Conservation (phyloP, 1,139 yeast genomes). For the Kluyveromyces sp. region DNA sequence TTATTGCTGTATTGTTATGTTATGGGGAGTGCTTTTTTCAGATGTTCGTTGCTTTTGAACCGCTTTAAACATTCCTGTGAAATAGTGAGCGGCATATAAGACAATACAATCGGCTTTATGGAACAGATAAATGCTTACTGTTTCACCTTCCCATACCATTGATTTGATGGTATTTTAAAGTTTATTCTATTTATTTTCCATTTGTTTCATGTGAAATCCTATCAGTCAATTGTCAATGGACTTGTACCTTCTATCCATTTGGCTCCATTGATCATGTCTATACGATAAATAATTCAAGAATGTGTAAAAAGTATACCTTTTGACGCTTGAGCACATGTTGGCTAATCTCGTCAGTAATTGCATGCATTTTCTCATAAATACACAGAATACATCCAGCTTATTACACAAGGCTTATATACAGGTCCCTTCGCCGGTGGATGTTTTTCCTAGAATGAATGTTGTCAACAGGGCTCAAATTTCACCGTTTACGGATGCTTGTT, state of each 20-base stretch:
- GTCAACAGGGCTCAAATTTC: constrained; percentile 18
- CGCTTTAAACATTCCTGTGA: too few relatives aligned
- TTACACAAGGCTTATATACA: neutral
- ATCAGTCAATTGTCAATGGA: neutral
- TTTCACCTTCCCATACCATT: neutral
- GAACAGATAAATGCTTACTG: too few relatives aligned
- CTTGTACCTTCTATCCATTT: neutral
- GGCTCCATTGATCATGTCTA: constrained; percentile 2
- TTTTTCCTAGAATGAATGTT: neutral
- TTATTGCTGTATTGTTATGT: too few relatives aligned
- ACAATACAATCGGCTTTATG: too few relatives aligned
- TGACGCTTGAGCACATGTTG: neutral
- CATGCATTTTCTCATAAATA: neutral
- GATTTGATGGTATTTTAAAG: neutral
- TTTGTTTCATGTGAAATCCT: neutral
- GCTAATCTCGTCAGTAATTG: neutral
- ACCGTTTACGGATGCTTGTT: constrained; percentile 37
- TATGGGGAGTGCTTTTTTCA: too few relatives aligned
- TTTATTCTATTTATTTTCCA: constrained; percentile 1
- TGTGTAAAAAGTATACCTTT: neutral
- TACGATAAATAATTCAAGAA: constrained; percentile 2
- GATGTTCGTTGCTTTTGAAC: too few relatives aligned
- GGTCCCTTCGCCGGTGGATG: neutral
- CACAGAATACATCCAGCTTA: neutral
- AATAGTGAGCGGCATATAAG: too few relatives aligned